Conservation (phyloP, 2,329 filamentous ascomycete genomes). For the Atkinsonella hypoxylon region DNA sequence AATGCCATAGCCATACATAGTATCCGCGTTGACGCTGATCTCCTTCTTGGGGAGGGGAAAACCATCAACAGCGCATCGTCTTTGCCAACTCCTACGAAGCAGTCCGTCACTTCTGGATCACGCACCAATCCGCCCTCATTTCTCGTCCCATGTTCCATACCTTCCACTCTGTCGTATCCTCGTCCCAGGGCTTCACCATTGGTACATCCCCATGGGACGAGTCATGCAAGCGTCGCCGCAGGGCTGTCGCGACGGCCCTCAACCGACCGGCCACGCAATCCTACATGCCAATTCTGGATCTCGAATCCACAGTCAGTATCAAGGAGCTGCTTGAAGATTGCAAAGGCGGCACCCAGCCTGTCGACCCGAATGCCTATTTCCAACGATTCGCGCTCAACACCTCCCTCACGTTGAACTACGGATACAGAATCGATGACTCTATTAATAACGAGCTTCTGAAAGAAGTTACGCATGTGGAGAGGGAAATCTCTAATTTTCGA, state of each 20-base stretch:
- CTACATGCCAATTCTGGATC: conserved; percentile 73
- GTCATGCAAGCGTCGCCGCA: conserved; percentile 63
- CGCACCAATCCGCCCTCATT: conserved; percentile 65
- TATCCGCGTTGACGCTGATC: background rate
- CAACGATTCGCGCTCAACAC: conserved; percentile 68
- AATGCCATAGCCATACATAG: no score
- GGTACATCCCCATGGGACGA: conserved; percentile 79
- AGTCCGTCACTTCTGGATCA: conserved; percentile 64
- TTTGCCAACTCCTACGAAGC: conserved; percentile 71
- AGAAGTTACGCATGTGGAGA: conserved; percentile 66
- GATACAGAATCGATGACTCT: conserved; percentile 60
- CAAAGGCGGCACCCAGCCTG: conserved; percentile 45
- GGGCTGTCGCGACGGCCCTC: conserved; percentile 66
- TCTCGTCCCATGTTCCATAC: conserved; percentile 70
- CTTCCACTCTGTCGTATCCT: conserved; percentile 68
- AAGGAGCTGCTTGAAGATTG: conserved; percentile 58
- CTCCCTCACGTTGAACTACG: conserved; percentile 67
- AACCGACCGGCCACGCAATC: conserved; percentile 65
- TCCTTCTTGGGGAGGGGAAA: background rate
- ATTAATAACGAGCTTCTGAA: conserved; percentile 54
- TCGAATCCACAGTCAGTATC: conserved; percentile 61
- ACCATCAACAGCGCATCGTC: conserved; percentile 43
- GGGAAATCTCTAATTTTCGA: conserved; percentile 62
- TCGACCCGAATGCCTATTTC: conserved; percentile 64
- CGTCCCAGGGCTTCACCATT: conserved; percentile 68